These are phyloP conservation scores for Tolypocladium cylindrosporum DNA, from an alignment of 2,329 filamentous ascomycete genomes.

Conservation along the genomic window DNA sequence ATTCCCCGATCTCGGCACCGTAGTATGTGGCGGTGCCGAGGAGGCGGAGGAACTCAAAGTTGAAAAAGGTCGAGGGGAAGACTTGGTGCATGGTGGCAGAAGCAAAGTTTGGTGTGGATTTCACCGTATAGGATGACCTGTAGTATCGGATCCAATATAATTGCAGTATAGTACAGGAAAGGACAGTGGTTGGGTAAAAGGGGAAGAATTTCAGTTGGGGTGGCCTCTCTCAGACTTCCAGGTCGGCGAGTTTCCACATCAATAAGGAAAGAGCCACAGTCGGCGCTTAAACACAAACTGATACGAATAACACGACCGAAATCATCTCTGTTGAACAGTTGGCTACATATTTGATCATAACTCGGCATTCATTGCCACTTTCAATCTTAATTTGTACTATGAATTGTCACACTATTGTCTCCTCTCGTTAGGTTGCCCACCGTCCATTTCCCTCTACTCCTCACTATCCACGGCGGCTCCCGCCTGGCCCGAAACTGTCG, in stretches of 20 bases:
- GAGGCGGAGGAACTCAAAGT: conserved; percentile 32
- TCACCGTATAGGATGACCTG: background rate
- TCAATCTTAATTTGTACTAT: background rate
- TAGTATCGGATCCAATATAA: background rate
- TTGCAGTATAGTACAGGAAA: background rate
- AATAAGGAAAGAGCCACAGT: background rate
- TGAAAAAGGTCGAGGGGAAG: conserved; percentile 23
- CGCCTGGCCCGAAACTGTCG: background rate
- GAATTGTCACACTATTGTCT: background rate
- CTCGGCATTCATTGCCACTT: background rate
- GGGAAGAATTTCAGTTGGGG: background rate
- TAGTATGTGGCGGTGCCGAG: conserved; percentile 23
- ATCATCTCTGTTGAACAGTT: background rate
- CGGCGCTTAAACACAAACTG: background rate
- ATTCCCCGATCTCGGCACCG: conserved; percentile 30
- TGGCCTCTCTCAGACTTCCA: background rate
- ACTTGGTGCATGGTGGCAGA: conserved; percentile 17
- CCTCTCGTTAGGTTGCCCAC: background rate
- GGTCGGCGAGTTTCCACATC: background rate
- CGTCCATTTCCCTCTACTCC: too few species aligned
- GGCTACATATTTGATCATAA: background rate
- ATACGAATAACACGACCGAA: background rate
- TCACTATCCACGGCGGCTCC: too few species aligned
- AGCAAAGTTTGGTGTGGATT: conserved; percentile 8
- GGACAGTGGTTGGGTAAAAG: background rate